Conservation (phyloP, 371 early-diverging fungal genomes). For the Zychaea mexicana region DNA sequence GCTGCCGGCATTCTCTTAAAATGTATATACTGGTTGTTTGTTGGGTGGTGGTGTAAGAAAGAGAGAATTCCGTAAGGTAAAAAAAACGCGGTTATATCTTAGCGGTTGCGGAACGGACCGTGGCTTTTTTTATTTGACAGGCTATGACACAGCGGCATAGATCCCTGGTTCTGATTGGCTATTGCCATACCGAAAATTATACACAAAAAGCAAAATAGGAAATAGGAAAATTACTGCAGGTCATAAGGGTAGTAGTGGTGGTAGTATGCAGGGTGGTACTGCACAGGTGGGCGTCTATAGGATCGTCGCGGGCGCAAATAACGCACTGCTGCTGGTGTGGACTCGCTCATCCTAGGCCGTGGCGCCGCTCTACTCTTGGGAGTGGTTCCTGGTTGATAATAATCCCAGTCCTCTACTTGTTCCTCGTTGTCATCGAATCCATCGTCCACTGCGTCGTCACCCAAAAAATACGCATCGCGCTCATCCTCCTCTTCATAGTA, state of each 20-base stretch:
- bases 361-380: background rate
- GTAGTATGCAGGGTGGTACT: background rate
- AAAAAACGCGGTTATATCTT: too few species aligned
- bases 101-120: background rate
- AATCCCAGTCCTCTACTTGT: background rate
- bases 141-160: background rate
- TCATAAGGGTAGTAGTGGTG: constrained; percentile 6
- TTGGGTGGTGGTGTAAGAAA: background rate
- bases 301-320: background rate
- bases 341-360: background rate
- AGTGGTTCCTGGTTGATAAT: constrained; percentile 2
- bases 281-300: background rate
- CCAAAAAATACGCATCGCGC: background rate
- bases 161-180: too few species aligned
- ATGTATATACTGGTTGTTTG: background rate
- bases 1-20: constrained; percentile 24
- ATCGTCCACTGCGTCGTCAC: background rate
- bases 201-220: too few species aligned
- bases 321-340: background rate
- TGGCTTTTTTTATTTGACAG: constrained; percentile 7
- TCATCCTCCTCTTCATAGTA: background rate
- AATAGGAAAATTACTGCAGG: background rate
- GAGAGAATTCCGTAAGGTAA: background rate
- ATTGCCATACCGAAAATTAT: too few species aligned
- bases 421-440: background rate